Evolutionary conservation across 495 filamentous ascomycete genomes (phyloP), one percentile per base, ranked within the genome.

Genomic region (Penicillium pulvis): DNA sequence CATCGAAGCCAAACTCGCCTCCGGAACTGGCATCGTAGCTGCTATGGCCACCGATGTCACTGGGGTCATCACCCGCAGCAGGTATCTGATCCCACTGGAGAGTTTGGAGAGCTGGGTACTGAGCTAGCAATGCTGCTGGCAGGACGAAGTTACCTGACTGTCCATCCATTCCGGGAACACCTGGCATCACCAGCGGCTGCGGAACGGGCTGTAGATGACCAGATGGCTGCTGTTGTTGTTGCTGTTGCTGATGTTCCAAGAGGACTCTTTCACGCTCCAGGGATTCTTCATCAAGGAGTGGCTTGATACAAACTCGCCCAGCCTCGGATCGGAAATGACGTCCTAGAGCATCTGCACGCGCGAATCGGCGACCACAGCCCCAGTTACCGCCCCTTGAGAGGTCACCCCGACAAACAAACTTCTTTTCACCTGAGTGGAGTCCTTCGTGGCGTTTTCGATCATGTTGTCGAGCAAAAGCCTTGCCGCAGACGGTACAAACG

Each of bases 261-360:
- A 86, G 82, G 14, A 77, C 66, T 9, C 88, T 80, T 33, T 90
- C 85, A 12, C 90, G 80, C 66, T 97, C 92, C 24, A 86, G 78
- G 19, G 87, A 87, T 67, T 97, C 93, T 70, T 96, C 92, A 52
- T 96, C 95, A 9, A 98, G 80, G 3, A 98, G 79, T 4, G 94
- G 92, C 62, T 95, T 96, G 72, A 98, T 98, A 71, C 94, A 98
- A 44, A 96, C 90, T 6, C 94, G 85, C 10, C 94, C 94, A 3
- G 94, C 95, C 75, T 98, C 94, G 12, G 90, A 93, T 49, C 94
- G 82, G 82, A 98, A 98, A 72, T 98, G 94, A n/a, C 94, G 86
- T 16, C 94, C 94, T 3, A 98, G 79, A 2, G 95, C 94, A 73
- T 98, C 94, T 8, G 94, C 94, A 54, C 94, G 91, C 1, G 94